Evolutionary conservation across 2,329 filamentous ascomycete genomes (phyloP).

Genomic region (Bipolaris gigantea): DNA sequence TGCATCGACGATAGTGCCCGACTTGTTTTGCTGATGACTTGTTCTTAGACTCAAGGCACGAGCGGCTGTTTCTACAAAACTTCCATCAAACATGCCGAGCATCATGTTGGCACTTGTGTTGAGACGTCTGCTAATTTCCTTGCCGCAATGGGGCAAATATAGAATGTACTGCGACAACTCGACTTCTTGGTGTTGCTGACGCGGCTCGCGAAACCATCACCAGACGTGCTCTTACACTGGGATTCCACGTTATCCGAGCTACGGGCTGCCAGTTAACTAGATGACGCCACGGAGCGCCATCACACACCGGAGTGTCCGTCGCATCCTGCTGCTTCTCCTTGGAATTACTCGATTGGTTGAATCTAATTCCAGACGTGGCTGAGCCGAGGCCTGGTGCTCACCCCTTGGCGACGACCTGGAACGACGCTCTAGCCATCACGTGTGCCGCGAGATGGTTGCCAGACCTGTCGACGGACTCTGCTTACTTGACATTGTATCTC

Average conservation of each 20-base stretch:
- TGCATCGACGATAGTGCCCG: not conserved
- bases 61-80: not conserved
- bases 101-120: not conserved
- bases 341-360: conserved; percentile 6
- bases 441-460: conserved; percentile 7
- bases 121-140: not conserved
- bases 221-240: conserved; percentile 4
- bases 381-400: conserved; percentile 3
- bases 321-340: not conserved
- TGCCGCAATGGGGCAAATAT: not conserved
- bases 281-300: conserved; percentile 7
- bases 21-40: not conserved
- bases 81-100: not conserved
- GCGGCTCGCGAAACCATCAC: not conserved
- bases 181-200: not conserved
- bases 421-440: conserved; percentile 5
- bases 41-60: not conserved
- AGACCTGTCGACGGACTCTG: not conserved
- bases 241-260: conserved; percentile 1
- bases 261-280: conserved; percentile 10
- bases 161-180: not conserved
- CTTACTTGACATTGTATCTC: conserved; percentile 13
- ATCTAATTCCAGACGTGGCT: not conserved
- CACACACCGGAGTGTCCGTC: conserved; percentile 11
- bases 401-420: not conserved